These are phyloP conservation scores for Ustilago esculenta DNA, from an alignment of 1,284 basidiomycete species.

Conservation along the genomic window DNA sequence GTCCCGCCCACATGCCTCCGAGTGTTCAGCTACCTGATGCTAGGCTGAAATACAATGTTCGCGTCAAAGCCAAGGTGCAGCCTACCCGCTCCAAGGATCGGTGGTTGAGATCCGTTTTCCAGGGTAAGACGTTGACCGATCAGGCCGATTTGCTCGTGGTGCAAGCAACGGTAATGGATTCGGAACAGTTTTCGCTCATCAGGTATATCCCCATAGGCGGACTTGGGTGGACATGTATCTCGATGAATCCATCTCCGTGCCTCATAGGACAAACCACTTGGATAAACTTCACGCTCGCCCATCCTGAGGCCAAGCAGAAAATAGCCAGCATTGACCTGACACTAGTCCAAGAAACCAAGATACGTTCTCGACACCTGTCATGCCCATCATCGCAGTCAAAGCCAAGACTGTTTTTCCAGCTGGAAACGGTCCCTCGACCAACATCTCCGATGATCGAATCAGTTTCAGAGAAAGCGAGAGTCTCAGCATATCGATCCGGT, in stretches of 20 bases:
- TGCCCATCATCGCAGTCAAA: background rate
- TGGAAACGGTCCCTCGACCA: background rate
- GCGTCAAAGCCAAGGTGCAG: slow-evolving; percentile 4
- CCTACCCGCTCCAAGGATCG: background rate
- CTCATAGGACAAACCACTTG: slow-evolving; percentile 2
- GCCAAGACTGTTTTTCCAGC: background rate
- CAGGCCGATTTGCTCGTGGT: slow-evolving; percentile 1
- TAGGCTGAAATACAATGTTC: slow-evolving; percentile 10
- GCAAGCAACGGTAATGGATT: background rate
- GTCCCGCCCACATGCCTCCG: slow-evolving; percentile 3
- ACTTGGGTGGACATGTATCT: slow-evolving; percentile 8
- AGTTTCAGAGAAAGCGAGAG: no score
- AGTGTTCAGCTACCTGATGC: slow-evolving; percentile 18
- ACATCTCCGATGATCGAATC: no score
- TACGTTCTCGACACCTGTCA: background rate
- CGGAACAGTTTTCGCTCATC: background rate
- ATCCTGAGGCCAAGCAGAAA: no score
- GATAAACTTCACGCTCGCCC: background rate
- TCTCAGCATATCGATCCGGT: no score
- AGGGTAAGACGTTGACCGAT: background rate
- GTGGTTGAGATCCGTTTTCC: background rate
- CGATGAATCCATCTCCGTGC: slow-evolving; percentile 1
- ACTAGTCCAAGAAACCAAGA: slow-evolving; percentile 6
- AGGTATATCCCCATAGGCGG: slow-evolving; percentile 5
- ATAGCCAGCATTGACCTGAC: background rate